Evolutionary conservation across 1,139 yeast genomes (phyloP).

Genomic region (Yamadazyma friedrichii): DNA sequence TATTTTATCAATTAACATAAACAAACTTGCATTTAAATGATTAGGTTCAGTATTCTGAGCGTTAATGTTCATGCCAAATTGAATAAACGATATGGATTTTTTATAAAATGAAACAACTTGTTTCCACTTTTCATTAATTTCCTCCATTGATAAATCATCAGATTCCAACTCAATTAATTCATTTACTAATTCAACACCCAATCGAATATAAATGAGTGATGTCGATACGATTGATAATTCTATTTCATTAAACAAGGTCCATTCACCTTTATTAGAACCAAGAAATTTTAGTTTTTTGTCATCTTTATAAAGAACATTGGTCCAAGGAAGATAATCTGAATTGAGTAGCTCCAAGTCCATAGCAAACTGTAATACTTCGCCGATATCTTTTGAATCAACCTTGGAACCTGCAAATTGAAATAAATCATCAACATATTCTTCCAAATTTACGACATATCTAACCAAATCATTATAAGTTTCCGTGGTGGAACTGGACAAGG

Average conservation of each 20-base stretch:
- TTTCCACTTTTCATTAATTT: constrained; percentile 33
- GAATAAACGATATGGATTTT: constrained; percentile 26
- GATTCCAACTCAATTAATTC: constrained; percentile 32
- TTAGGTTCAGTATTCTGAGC: constrained; percentile 2
- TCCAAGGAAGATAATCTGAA: constrained; percentile 11
- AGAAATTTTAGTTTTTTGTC: constrained; percentile 2
- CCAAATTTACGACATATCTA: constrained; percentile 31
- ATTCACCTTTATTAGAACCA: constrained; percentile 11
- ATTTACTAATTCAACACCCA: constrained; percentile 38
- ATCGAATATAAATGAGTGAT: constrained; percentile 29
- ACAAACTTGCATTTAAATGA: constrained; percentile 18
- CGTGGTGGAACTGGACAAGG: constrained; percentile 15
- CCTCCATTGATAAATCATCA: constrained; percentile 10
- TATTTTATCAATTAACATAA: constrained; percentile 26
- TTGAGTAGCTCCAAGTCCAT: neutral
- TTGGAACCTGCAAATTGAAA: constrained; percentile 14
- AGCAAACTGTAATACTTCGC: constrained; percentile 4
- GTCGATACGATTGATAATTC: constrained; percentile 24
- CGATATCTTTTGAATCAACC: constrained; percentile 1
- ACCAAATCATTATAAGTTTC: constrained; percentile 30
- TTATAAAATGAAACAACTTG: constrained; percentile 34
- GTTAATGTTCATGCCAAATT: constrained; percentile 21
- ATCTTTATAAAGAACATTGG: constrained; percentile 5
- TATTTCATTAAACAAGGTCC: constrained; percentile 35
- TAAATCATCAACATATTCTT: constrained; percentile 31